Conservation (phyloP, 2,329 filamentous ascomycete species). For the Aureobasidium pullulans region DNA sequence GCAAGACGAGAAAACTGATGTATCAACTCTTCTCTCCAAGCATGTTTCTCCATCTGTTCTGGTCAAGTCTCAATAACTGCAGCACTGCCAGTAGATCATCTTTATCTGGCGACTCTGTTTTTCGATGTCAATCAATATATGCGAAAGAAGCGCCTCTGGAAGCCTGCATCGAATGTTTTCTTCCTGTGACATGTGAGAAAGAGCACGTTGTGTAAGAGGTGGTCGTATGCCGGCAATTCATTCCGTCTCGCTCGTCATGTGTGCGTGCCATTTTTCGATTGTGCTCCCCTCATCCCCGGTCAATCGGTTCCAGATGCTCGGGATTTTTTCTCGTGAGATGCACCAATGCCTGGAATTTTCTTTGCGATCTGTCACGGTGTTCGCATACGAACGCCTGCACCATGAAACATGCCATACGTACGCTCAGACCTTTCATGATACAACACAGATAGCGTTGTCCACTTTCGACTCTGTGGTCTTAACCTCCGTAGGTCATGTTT, state of each 20-base stretch:
- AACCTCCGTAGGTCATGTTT: background rate
- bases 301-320: background rate
- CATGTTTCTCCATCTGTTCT: background rate
- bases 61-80: background rate
- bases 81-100: background rate
- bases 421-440: background rate
- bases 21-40: background rate
- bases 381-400: background rate
- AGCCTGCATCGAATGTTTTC: constrained; percentile 2
- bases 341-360: background rate
- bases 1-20: background rate
- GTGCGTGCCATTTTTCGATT: background rate
- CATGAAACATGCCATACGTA: background rate
- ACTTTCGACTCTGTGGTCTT: background rate
- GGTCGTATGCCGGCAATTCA: background rate
- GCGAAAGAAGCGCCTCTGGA: constrained; percentile 3
- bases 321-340: background rate
- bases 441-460: background rate
- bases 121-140: background rate
- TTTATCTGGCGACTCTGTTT: background rate
- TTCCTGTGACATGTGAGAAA: background rate
- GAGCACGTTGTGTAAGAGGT: background rate
- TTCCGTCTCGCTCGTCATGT: background rate
- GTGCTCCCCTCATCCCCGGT: background rate
- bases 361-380: background rate